These are phyloP conservation scores for Scleroderma bovista DNA, from an alignment of 768 basidiomycete genomes.

Conservation along the genomic window DNA sequence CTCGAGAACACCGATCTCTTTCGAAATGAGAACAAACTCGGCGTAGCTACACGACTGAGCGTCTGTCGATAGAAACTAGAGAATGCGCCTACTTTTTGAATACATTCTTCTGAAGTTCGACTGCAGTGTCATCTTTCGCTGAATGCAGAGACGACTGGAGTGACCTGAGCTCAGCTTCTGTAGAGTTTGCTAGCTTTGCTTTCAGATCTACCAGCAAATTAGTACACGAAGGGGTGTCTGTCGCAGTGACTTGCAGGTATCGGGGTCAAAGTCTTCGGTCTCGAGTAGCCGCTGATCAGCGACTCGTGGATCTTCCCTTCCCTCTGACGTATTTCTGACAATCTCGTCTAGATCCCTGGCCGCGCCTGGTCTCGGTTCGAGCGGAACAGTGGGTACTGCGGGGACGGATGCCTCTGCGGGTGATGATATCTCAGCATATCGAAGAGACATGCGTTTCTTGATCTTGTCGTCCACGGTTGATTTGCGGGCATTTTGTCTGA, in stretches of 20 bases:
- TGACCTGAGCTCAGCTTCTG: conserved; percentile 71
- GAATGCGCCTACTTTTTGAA: conserved; percentile 73
- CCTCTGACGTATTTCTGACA: conserved; percentile 33
- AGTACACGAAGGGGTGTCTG: neutral
- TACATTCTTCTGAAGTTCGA: conserved; percentile 85
- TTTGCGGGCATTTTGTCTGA: conserved; percentile 41
- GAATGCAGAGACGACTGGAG: conserved; percentile 71
- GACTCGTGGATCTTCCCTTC: conserved; percentile 53
- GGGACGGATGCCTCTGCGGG: conserved; percentile 56
- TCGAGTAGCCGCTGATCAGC: conserved; percentile 60
- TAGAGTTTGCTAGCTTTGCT: conserved; percentile 83
- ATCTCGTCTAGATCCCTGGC: conserved; percentile 44
- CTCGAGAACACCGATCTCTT: conserved; percentile 93
- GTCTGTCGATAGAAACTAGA: neutral
- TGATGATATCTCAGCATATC: conserved; percentile 83
- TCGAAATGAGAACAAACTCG: conserved; percentile 94
- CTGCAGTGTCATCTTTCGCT: conserved; percentile 66
- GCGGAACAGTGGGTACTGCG: conserved; percentile 52
- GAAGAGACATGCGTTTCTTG: conserved; percentile 93
- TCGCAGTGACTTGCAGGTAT: conserved; percentile 61
- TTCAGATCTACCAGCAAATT: conserved; percentile 53
- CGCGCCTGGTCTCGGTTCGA: conserved; percentile 33
- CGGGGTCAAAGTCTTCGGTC: conserved; percentile 80
- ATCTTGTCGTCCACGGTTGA: conserved; percentile 77
- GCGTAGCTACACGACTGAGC: conserved; percentile 63